Evolutionary conservation across 257 asterid species (phyloP).

Genomic region (Nicotiana attenuata): DNA sequence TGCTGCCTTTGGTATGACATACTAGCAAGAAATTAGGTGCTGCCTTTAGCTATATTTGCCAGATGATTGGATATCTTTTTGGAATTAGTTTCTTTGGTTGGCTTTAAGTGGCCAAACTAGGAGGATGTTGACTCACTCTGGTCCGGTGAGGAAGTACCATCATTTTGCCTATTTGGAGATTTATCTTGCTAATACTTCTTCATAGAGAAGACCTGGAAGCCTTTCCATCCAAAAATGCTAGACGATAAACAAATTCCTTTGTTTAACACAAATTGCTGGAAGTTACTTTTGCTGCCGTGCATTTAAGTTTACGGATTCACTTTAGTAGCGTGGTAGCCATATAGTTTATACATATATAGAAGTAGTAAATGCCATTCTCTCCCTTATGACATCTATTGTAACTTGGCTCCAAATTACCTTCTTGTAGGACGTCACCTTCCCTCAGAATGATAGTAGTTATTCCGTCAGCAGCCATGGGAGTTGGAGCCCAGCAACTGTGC

Average conservation of each 20-base stretch:
- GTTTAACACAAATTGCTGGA: neutral
- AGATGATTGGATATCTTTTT: neutral
- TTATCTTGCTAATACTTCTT: neutral
- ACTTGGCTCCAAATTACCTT: neutral
- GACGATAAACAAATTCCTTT: neutral
- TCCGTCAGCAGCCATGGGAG: constrained; percentile 69
- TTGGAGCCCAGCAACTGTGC: constrained; percentile 43
- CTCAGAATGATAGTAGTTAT: constrained; percentile 43
- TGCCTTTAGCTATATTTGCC: neutral
- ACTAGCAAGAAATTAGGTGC: no score
- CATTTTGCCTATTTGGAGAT: neutral
- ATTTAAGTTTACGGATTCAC: neutral
- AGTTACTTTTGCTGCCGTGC: neutral
- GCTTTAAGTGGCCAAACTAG: neutral
- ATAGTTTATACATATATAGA: neutral
- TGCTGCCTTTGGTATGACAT: neutral
- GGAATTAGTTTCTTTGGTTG: neutral
- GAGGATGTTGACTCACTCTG: neutral
- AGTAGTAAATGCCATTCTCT: neutral
- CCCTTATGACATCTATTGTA: neutral
- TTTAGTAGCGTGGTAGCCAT: neutral
- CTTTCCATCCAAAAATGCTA: neutral
- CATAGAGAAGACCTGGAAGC: neutral
- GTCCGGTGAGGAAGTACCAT: neutral
- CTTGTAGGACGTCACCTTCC: neutral